These are phyloP conservation scores for Auriscalpium orientale DNA, from an alignment of 768 basidiomycete genomes.

Conservation along the genomic window DNA sequence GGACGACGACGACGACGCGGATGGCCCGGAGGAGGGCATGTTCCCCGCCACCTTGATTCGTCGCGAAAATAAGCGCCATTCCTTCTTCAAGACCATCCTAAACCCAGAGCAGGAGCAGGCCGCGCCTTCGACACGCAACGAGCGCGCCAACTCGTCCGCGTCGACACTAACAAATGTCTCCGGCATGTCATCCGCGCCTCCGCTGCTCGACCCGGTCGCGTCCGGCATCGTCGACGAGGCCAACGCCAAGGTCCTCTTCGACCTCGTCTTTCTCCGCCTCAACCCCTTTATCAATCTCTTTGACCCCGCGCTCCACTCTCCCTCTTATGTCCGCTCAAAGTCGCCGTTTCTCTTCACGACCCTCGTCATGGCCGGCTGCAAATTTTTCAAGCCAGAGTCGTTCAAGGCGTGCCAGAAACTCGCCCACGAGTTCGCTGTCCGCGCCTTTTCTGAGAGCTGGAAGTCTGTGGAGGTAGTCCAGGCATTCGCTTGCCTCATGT, in stretches of 20 bases:
- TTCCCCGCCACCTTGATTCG: constrained; percentile 72
- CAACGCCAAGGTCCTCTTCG: constrained; percentile 67
- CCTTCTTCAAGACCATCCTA: constrained; percentile 79
- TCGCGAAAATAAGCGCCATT: constrained; percentile 61
- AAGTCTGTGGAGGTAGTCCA: constrained; percentile 84
- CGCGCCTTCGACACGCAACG: constrained; percentile 25
- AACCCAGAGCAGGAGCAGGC: constrained; percentile 53
- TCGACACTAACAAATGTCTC: constrained; percentile 3
- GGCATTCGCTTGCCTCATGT: constrained; percentile 81
- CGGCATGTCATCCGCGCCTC: constrained; percentile 18
- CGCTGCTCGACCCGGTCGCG: constrained; percentile 58
- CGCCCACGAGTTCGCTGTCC: constrained; percentile 65
- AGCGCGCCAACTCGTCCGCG: constrained; percentile 25
- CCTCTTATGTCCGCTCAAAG: constrained; percentile 67
- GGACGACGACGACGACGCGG: constrained; percentile 60
- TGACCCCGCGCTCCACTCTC: constrained; percentile 79
- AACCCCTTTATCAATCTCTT: constrained; percentile 89
- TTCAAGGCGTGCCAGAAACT: constrained; percentile 66
- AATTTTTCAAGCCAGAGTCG: constrained; percentile 67
- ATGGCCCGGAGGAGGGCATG: constrained; percentile 53
- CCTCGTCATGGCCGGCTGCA: constrained; percentile 76
- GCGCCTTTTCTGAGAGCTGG: constrained; percentile 72
- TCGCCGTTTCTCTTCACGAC: constrained; percentile 83
- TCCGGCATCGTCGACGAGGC: constrained; percentile 63
- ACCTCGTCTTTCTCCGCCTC: constrained; percentile 71